Conservation (phyloP, 495 filamentous ascomycete genomes). For the Collariella sp. region DNA sequence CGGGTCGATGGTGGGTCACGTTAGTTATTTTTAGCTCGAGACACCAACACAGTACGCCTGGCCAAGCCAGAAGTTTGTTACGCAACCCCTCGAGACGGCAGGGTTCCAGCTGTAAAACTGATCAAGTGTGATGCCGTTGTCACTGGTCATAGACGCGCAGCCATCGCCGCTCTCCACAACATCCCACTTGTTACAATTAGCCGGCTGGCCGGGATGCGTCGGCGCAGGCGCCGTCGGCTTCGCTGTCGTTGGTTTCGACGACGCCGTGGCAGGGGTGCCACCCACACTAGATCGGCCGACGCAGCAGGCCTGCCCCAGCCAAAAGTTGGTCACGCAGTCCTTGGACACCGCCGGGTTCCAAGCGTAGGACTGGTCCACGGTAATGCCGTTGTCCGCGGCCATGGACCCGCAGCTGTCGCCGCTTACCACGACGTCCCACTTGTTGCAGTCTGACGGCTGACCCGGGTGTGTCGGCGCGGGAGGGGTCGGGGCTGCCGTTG, state of each 20-base stretch:
- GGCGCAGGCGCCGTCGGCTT: not conserved
- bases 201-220: not conserved
- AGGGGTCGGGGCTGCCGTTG: not conserved
- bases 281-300: not conserved
- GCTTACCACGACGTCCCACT: not conserved
- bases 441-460: slow-evolving; percentile 1
- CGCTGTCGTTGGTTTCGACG: not conserved
- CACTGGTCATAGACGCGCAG: slow-evolving; percentile 1
- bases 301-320: not conserved
- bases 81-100: no score
- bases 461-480: not conserved
- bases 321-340: not conserved
- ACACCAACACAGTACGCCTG: no score
- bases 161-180: not conserved
- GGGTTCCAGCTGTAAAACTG: slow-evolving; percentile 1
- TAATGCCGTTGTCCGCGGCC: not conserved
- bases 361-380: not conserved
- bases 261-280: not conserved
- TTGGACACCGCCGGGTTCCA: not conserved
- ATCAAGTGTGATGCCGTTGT: not conserved
- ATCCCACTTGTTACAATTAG: not conserved
- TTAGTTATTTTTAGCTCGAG: no score
- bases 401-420: not conserved
- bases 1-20: no score
- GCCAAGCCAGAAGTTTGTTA: no score